Base-by-base conservation (phyloP, 352 stramenopile genomes). In the Phytophthora hibernalis region DNA sequence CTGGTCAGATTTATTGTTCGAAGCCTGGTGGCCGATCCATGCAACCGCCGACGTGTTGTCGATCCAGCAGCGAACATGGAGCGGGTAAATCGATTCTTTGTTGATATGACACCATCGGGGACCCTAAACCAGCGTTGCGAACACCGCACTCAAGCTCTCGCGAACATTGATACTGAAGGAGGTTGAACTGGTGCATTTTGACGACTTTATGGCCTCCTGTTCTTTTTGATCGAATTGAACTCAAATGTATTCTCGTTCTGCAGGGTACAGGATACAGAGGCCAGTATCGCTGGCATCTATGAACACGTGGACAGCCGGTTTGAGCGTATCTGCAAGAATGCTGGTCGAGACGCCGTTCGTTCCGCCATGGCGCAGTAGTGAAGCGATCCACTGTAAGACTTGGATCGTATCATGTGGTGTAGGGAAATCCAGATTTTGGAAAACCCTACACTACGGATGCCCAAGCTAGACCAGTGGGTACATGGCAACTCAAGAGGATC, bases 101-200 rank as follows among this genome's bases (percentile, higher is more conserved):
- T 42, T 42, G 35, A 18, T 18, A 18, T 15, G n/a, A n/a, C n/a
- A 42, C 58, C 40, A 47, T 8, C 30, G 49, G n/a, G 49, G 40
- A 8, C 49, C 28, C 58, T 40, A 66, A 1, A 54, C 21, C 0
- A 59, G 21, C 12, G 56, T 15, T 3, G 48, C 57, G 3, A 57
- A 15, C 22, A 58, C 48, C 3, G 58, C n/a, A n/a, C n/a, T n/a
- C n/a, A n/a, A n/a, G n/a, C 22, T 22, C 26, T 59, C 49, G 18
- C 48, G 48, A 1, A 54, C 40, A 18, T 59, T 66, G 40, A 66
- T 66, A 30, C 49, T 54, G 38, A 66, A 66, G 18, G 2, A 24
- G 2, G 26, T 5, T 3, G 20, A 4, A 9, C n/a, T 16, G 13
- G 31, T 9, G 8, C 13, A 3, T 22, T 24, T 30, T 21, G 49